Percentiles rank a stretch among this genome's conserved stretches.
phyloP scores from a whole-genome alignment of 2,329 filamentous ascomycete species.

The Ilyonectria mors-panacis region DNA sequence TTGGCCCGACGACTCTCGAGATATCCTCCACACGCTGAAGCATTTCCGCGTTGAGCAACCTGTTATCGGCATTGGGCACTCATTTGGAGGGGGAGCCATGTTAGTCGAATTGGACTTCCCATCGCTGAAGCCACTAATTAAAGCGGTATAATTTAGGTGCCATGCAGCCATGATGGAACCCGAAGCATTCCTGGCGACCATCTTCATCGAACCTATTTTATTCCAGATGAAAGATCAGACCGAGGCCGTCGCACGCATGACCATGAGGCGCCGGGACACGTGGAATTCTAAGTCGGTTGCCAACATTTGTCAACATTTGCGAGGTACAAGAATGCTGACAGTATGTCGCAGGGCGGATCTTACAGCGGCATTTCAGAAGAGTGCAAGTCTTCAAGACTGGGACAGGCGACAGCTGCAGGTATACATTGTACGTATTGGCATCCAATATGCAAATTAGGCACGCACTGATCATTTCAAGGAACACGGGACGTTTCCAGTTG shows the following conservation, averaged over 20 bases:
- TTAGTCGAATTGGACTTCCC: background rate
- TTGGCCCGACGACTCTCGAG: constrained; percentile 22
- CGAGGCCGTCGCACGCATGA: constrained; percentile 11
- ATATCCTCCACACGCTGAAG: constrained; percentile 14
- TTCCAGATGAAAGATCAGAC: constrained; percentile 23
- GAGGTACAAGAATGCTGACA: background rate
- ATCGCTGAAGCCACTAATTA: background rate
- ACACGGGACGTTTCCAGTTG: background rate
- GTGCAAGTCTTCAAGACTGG: constrained; percentile 13
- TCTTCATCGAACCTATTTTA: constrained; percentile 21
- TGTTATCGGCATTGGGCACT: constrained; percentile 15
- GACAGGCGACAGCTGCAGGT: constrained; percentile 13
- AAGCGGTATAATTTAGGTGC: background rate
- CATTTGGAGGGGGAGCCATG: constrained; percentile 24
- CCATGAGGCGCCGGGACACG: constrained; percentile 5
- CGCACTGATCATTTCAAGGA: background rate
- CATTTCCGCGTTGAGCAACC: constrained; percentile 1
- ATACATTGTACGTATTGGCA: background rate
- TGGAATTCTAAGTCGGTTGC: constrained; percentile 14
- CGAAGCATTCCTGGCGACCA: constrained; percentile 9
- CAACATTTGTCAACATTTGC: background rate
- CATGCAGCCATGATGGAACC: constrained; percentile 23
- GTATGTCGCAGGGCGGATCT: background rate
- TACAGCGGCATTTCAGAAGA: constrained; percentile 9
- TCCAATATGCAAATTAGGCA: background rate